A percentile compares a stretch with the other conserved stretches of the same genome.
Conservation (phyloP, 1,284 basidiomycete species). For the Meripilus lineatus region DNA sequence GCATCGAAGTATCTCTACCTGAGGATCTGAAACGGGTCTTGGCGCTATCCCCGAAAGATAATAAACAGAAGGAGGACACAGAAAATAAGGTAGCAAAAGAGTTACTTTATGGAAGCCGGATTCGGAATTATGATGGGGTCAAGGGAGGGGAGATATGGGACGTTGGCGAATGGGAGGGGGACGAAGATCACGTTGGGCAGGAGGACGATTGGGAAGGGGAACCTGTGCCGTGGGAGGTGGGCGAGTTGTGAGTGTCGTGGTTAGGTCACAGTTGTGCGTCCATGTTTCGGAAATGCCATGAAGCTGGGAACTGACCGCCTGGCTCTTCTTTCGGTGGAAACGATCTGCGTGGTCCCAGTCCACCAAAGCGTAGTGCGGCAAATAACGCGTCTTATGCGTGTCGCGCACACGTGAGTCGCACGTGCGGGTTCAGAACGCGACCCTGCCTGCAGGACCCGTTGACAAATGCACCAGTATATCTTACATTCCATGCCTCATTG, state of each 20-base stretch:
- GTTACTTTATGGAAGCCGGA: constrained; percentile 54
- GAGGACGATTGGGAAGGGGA: constrained; percentile 82
- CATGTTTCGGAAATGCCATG: too few species aligned
- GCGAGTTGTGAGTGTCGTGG: constrained; percentile 61
- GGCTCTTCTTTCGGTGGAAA: too few species aligned
- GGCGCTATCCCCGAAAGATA: constrained; percentile 43
- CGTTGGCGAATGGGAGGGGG: constrained; percentile 57
- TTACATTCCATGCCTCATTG: too few species aligned
- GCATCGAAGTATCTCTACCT: constrained; percentile 56
- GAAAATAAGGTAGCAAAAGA: constrained; percentile 54
- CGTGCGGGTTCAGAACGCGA: too few species aligned
- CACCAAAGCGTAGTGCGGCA: too few species aligned
- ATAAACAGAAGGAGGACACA: constrained; percentile 34
- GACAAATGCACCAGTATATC: too few species aligned
- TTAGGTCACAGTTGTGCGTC: too few species aligned
- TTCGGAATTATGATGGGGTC: constrained; percentile 50
- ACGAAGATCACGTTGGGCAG: constrained; percentile 19
- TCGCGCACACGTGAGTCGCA: too few species aligned
- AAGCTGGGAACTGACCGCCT: too few species aligned
- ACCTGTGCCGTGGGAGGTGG: constrained; percentile 73
- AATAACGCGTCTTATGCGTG: too few species aligned
- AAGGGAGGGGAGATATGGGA: constrained; percentile 74
- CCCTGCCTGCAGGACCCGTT: too few species aligned
- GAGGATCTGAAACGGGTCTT: constrained; percentile 60
- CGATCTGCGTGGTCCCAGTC: too few species aligned